phyloP scores from a whole-genome alignment of 2,329 filamentous ascomycete species.

The Incumbomyces delicatus region DNA sequence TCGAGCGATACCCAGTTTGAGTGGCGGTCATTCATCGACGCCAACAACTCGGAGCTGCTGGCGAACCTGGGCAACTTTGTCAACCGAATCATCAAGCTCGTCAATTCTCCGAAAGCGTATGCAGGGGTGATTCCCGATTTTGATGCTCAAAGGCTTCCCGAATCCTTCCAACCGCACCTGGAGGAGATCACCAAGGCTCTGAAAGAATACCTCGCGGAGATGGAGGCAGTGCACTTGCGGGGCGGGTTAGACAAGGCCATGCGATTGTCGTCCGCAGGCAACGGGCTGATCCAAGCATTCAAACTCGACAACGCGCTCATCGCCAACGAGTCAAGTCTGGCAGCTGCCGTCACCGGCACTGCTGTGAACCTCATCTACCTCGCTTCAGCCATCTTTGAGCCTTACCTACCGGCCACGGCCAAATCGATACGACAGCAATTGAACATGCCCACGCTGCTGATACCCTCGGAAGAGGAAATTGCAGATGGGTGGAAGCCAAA shows the following conservation, averaged over 20 bases:
- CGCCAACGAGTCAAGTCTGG: slow-evolving; percentile 48
- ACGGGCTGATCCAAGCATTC: slow-evolving; percentile 51
- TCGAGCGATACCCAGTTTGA: slow-evolving; percentile 81
- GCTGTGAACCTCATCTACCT: slow-evolving; percentile 77
- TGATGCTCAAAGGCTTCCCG: slow-evolving; percentile 29
- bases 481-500: slow-evolving; percentile 52
- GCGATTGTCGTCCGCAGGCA: slow-evolving; percentile 49
- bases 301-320: slow-evolving; percentile 53
- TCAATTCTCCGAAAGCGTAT: slow-evolving; percentile 58
- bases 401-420: slow-evolving; percentile 76
- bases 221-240: slow-evolving; percentile 52
- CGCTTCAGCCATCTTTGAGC: slow-evolving; percentile 65
- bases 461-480: slow-evolving; percentile 44
- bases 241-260: slow-evolving; percentile 45
- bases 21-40: slow-evolving; percentile 71
- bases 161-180: slow-evolving; percentile 31
- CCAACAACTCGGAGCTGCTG: slow-evolving; percentile 83
- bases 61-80: slow-evolving; percentile 64
- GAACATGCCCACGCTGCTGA: slow-evolving; percentile 47
- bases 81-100: slow-evolving; percentile 65
- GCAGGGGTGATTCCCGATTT: slow-evolving; percentile 58
- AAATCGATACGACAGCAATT: slow-evolving; percentile 70
- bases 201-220: slow-evolving; percentile 47
- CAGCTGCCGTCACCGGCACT: slow-evolving; percentile 60
- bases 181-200: slow-evolving; percentile 43